Evolutionary conservation across 331 rosid species (phyloP).

Genomic region (Malus hybrid): DNA sequence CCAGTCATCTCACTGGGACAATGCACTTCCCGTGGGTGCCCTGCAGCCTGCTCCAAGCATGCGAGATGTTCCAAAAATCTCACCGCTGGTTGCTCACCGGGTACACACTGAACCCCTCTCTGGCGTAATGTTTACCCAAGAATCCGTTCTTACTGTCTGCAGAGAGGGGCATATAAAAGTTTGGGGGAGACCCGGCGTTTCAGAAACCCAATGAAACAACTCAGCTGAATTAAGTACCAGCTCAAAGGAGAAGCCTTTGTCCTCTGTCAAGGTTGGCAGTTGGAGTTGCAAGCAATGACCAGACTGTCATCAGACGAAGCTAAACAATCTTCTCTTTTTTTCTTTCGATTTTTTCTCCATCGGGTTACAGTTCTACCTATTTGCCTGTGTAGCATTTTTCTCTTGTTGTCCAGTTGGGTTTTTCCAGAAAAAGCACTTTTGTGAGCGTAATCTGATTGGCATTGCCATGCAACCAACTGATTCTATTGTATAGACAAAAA

Average conservation of each 20-base stretch:
- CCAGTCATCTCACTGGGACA: conserved; percentile 95
- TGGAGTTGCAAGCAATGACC: conserved; percentile 50
- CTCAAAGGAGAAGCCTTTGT: conserved; percentile 59
- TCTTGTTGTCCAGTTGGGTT: conserved; percentile 45
- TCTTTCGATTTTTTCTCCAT: not conserved
- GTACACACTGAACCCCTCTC: conserved; percentile 94
- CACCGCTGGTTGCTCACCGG: conserved; percentile 84
- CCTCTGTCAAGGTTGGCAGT: conserved; percentile 44
- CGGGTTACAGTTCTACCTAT: conserved; percentile 1
- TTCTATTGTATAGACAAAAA: conserved; percentile 57
- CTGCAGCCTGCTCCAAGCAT: conserved; percentile 93
- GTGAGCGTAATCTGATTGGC: conserved; percentile 1
- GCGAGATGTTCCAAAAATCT: conserved; percentile 80
- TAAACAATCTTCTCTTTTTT: conserved; percentile 21
- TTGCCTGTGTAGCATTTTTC: conserved; percentile 20
- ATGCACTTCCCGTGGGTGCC: conserved; percentile 57
- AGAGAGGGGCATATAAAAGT: conserved; percentile 88
- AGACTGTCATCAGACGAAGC: conserved; percentile 16
- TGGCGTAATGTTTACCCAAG: conserved; percentile 72
- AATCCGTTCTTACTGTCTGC: conserved; percentile 81
- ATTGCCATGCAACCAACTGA: conserved; percentile 36
- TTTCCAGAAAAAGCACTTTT: conserved; percentile 16
- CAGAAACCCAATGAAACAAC: conserved; percentile 51
- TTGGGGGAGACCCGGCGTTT: conserved; percentile 72
- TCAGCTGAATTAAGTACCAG: conserved; percentile 37